Evolutionary conservation across 1,284 basidiomycete species (phyloP).

Genomic region (Puccinia novopanici): DNA sequence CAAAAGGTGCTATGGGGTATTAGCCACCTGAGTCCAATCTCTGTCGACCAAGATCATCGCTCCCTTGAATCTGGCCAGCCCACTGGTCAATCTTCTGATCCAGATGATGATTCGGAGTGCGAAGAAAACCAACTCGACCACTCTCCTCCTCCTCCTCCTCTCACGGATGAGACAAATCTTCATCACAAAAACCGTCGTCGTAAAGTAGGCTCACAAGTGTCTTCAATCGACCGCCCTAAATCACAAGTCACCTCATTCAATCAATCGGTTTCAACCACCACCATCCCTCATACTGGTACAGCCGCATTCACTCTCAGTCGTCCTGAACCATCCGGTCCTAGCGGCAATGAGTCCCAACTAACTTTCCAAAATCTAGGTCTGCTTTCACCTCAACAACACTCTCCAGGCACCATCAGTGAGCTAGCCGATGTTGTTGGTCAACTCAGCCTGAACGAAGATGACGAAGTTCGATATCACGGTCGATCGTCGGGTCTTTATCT

Average conservation of each 20-base stretch:
- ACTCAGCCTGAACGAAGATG: constrained; percentile 78
- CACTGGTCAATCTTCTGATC: constrained; percentile 7
- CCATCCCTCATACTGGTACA: constrained; percentile 22
- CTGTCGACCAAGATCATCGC: background rate
- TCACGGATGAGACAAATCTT: constrained; percentile 3
- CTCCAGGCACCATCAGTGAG: constrained; percentile 35
- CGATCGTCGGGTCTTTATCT: constrained; percentile 68
- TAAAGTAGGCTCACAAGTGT: constrained; percentile 11
- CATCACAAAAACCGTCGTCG: constrained; percentile 18
- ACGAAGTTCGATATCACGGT: constrained; percentile 66
- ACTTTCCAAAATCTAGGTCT: background rate
- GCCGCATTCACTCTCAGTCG: constrained; percentile 42
- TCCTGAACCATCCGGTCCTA: constrained; percentile 46
- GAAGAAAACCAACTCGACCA: constrained; percentile 21
- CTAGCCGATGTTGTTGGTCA: constrained; percentile 75
- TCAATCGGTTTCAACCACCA: background rate
- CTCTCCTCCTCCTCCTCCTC: constrained; percentile 15
- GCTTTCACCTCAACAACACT: constrained; percentile 35
- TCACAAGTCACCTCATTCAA: constrained; percentile 2
- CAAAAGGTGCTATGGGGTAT: constrained; percentile 21
- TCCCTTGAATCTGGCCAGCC: constrained; percentile 29
- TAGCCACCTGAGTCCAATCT: constrained; percentile 29
- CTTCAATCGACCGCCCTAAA: constrained; percentile 18
- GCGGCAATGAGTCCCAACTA: constrained; percentile 7
- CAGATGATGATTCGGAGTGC: constrained; percentile 23